Conservation (phyloP, 2,329 filamentous ascomycete species). For the Aspergillus transmontanensis region DNA sequence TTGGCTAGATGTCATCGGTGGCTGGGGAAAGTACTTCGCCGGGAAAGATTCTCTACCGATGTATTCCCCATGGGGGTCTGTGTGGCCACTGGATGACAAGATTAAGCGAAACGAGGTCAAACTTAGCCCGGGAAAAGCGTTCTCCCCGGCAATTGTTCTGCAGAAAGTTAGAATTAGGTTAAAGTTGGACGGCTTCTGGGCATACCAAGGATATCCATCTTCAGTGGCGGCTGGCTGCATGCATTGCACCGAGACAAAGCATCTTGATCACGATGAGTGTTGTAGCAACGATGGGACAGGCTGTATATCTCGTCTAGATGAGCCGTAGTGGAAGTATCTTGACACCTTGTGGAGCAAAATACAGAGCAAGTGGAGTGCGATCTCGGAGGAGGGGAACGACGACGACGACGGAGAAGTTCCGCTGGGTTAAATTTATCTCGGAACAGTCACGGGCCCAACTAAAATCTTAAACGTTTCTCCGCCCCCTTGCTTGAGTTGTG, state of each 20-base stretch:
- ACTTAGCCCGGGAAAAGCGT: constrained; percentile 11
- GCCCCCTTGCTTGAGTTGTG: constrained; percentile 3
- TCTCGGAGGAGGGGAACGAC: not conserved
- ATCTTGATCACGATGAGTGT: not conserved
- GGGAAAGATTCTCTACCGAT: constrained; percentile 7
- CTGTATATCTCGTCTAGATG: not conserved
- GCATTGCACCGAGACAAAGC: not conserved
- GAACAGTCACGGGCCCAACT: constrained; percentile 2
- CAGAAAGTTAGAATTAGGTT: constrained; percentile 3
- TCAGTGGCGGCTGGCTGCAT: not conserved
- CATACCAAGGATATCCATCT: not conserved
- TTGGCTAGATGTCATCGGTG: constrained; percentile 7
- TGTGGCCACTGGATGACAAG: not conserved
- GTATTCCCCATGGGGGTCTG: constrained; percentile 11
- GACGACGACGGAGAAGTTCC: constrained; percentile 6
- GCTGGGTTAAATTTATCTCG: not conserved
- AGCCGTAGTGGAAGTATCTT: not conserved
- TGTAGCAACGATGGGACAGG: not conserved
- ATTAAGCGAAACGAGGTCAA: not conserved
- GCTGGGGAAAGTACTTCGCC: constrained; percentile 32
- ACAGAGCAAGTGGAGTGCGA: constrained; percentile 5
- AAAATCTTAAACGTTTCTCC: constrained; percentile 17
- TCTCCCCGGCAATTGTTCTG: constrained; percentile 10
- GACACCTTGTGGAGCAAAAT: not conserved
- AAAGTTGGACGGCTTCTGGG: not conserved